Evolutionary conservation across 1,139 yeast species (phyloP).

Genomic region (Candida mesenterica): DNA sequence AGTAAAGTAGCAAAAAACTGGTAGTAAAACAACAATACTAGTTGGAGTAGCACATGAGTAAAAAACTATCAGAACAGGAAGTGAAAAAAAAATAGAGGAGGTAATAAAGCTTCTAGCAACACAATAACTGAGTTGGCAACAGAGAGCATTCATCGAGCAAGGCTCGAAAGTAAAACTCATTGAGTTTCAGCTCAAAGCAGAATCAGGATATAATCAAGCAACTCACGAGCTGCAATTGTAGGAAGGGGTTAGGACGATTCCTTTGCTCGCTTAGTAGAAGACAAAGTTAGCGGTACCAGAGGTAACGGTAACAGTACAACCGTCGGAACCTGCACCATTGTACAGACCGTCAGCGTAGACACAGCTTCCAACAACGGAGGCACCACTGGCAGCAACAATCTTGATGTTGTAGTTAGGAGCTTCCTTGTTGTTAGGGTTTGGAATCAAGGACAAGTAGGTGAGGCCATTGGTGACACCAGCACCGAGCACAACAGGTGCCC

Average conservation of each 20-base stretch:
- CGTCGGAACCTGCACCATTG: constrained; percentile 64
- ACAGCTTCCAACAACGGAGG: constrained; percentile 60
- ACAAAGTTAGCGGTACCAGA: constrained; percentile 69
- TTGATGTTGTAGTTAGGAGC: constrained; percentile 67
- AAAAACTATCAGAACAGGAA: neutral
- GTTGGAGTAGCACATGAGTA: too few relatives aligned
- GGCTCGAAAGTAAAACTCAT: too few relatives aligned
- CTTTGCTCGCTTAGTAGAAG: constrained; percentile 49
- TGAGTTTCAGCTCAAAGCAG: too few relatives aligned
- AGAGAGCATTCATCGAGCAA: too few relatives aligned
- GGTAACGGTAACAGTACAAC: constrained; percentile 74
- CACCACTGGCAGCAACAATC: constrained; percentile 57
- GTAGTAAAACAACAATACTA: too few relatives aligned
- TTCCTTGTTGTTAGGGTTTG: constrained; percentile 70
- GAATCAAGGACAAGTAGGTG: constrained; percentile 73
- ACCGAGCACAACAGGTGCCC: constrained; percentile 82
- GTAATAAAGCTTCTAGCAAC: neutral
- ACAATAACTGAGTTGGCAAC: too few relatives aligned
- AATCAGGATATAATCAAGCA: too few relatives aligned
- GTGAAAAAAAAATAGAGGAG: neutral
- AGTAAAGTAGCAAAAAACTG: too few relatives aligned
- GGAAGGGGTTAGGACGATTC: too few relatives aligned
- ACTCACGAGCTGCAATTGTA: too few relatives aligned
- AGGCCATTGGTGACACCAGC: constrained; percentile 65
- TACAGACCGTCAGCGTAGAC: constrained; percentile 61